phyloP scores from a whole-genome alignment of 2,329 filamentous ascomycete genomes.

The Sordariomycetes sp. region DNA sequence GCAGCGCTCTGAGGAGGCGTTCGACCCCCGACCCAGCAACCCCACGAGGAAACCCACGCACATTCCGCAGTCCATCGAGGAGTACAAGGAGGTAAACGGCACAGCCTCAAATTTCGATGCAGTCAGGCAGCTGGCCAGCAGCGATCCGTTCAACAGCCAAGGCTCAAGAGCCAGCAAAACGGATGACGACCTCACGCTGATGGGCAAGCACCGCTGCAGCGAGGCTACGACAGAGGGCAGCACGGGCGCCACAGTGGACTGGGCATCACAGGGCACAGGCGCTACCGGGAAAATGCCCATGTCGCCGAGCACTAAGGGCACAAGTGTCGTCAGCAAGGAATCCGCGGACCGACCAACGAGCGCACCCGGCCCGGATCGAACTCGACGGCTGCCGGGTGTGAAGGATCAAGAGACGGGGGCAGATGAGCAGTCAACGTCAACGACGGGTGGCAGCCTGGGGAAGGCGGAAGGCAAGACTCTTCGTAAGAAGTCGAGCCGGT shows the following conservation, averaged over 20 bases:
- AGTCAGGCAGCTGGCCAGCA: conserved; percentile 36
- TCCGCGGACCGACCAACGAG: conserved; percentile 41
- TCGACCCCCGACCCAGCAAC: conserved; percentile 15
- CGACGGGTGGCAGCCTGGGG: conserved; percentile 25
- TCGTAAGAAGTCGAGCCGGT: conserved; percentile 54
- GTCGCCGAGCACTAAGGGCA: conserved; percentile 56
- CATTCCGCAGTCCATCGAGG: conserved; percentile 11
- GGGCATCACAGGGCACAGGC: conserved; percentile 54
- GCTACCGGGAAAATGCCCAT: conserved; percentile 55
- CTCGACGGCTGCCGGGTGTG: not conserved
- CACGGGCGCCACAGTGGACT: conserved; percentile 43
- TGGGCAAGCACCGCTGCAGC: conserved; percentile 41
- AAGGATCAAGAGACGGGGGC: not conserved
- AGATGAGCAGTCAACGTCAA: conserved; percentile 20
- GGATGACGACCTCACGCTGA: conserved; percentile 9
- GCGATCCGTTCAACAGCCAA: conserved; percentile 36
- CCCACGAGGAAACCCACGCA: conserved; percentile 18
- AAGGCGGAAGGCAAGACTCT: conserved; percentile 40
- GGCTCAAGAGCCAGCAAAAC: too few species aligned
- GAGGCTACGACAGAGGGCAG: conserved; percentile 56
- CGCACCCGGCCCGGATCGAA: conserved; percentile 25
- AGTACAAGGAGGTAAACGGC: conserved; percentile 34
- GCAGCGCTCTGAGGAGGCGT: conserved; percentile 13
- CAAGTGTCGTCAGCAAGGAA: conserved; percentile 54
- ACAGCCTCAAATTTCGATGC: conserved; percentile 33